A percentile compares a stretch with the other conserved stretches of the same genome.
These are phyloP conservation scores for Sonneratia caseolaris DNA, from an alignment of 345 rosid species.

Conservation along the genomic window DNA sequence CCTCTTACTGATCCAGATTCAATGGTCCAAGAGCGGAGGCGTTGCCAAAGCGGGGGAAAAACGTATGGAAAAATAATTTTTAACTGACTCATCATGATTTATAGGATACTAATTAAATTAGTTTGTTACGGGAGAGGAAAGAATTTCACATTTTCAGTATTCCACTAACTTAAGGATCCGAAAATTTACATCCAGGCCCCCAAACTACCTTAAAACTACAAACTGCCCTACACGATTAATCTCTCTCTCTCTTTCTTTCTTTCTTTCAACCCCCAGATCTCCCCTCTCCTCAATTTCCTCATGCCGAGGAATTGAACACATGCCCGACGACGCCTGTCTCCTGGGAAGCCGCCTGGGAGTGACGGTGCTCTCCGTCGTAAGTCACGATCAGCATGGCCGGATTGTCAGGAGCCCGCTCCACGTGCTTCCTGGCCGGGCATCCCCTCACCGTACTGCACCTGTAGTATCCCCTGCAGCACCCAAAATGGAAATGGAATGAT, in stretches of 20 bases:
- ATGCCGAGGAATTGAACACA: constrained; percentile 36
- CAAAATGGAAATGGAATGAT: too few relatives aligned
- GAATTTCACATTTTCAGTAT: neutral
- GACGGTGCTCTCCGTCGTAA: constrained; percentile 89
- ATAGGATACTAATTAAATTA: too few relatives aligned
- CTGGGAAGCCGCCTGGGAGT: constrained; percentile 39
- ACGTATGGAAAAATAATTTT: too few relatives aligned
- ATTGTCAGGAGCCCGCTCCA: constrained; percentile 81
- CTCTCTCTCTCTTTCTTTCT: neutral
- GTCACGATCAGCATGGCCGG: constrained; percentile 83
- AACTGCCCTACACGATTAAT: neutral
- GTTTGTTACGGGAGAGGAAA: too few relatives aligned
- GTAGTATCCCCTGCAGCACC: constrained; percentile 67
- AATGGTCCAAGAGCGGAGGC: too few relatives aligned
- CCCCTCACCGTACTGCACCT: constrained; percentile 81
- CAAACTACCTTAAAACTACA: neutral
- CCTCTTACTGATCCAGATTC: too few relatives aligned
- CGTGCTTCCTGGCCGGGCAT: constrained; percentile 96
- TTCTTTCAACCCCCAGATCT: too few relatives aligned
- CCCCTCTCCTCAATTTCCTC: too few relatives aligned
- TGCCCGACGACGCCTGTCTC: constrained; percentile 37
- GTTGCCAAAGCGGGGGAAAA: too few relatives aligned
- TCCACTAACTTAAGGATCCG: neutral
- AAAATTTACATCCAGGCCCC: neutral
- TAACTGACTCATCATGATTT: too few relatives aligned